Evolutionary conservation across 345 rosid genomes (phyloP).

Genomic region (Melaleuca quinquenervia): DNA sequence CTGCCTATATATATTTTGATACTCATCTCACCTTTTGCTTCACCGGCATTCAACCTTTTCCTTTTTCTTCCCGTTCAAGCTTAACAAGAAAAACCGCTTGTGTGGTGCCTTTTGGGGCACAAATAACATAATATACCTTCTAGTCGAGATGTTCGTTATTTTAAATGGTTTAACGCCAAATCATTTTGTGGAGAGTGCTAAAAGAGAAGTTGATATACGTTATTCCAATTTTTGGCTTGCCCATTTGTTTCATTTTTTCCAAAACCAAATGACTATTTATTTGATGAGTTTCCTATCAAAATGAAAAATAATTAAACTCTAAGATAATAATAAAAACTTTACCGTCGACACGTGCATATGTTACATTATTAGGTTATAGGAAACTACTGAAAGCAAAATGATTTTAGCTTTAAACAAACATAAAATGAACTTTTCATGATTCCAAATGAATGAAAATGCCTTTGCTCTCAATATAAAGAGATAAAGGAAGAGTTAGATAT

Average conservation of each 20-base stretch:
- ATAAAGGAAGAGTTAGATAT: background rate
- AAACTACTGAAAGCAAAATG: background rate
- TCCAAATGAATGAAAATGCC: background rate
- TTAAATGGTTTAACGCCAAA: too few relatives aligned
- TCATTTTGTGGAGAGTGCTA: too few relatives aligned
- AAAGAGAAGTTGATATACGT: too few relatives aligned
- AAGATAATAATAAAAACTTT: too few relatives aligned
- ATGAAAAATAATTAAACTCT: too few relatives aligned
- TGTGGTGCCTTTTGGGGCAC: background rate
- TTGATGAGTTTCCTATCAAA: too few relatives aligned
- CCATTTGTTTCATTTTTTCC: too few relatives aligned
- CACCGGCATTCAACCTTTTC: background rate
- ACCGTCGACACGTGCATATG: too few relatives aligned
- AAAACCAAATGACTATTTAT: too few relatives aligned
- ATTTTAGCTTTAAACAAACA: background rate
- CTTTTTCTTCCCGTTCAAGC: background rate
- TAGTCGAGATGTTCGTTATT: background rate
- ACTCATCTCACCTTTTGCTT: background rate
- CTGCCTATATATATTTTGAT: too few relatives aligned
- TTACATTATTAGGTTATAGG: background rate
- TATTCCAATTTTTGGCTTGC: too few relatives aligned
- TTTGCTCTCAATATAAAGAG: background rate
- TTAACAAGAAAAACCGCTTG: background rate
- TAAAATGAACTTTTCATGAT: background rate
- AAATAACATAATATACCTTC: background rate